Evolutionary conservation across 1,284 basidiomycete genomes (phyloP), one percentile per base, ranked within the genome.

Genomic region (Apiotrichum brassicae): DNA sequence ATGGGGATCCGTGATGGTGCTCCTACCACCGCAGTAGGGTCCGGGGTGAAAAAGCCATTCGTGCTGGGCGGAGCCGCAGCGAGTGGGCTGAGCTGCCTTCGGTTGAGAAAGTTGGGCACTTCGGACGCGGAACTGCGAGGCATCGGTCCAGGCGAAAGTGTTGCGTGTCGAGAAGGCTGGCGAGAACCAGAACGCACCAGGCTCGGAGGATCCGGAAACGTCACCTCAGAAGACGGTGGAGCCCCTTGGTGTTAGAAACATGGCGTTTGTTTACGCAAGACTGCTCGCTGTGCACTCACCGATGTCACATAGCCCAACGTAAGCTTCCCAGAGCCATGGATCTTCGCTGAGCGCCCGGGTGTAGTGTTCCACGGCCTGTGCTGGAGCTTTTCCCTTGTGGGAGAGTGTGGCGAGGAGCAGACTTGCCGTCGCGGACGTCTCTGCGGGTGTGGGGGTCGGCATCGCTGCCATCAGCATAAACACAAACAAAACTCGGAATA

Each of bases 311-410:
- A 97, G 72, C 0, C 87, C 90, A 58, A 89, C 86, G 65, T 93
- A 89, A 1, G 92, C 92, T 70, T 97, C 92, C 91, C 91, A 95
- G 41, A 92, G 73, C 73, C 88, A 82, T 20, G 87, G 86, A 68
- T 91, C 84, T 41, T 85, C 71, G 14, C 74, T 69, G 48, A 95
- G 76, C 13, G 89, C 87, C 51, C 82, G 79, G 32, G 78, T 77
- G 67, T 87, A 93, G 64, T 83, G 84, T 46, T 75, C 69, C 24
- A 79, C 76, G 14, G 92, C 91, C 79, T 78, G 28, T 81, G 84
- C 65, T 79, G 81, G 59, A 81, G 82, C 37, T 83, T 69, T 70
- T 48, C 59, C 60, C 43, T 65, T 68, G 26, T 60, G 54, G 3
- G 60, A 65, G 18, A 70, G 49, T 3, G 33, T 38, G 3, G 66